Conservation (phyloP, 208 protist species). For the Strigomonas galati region DNA sequence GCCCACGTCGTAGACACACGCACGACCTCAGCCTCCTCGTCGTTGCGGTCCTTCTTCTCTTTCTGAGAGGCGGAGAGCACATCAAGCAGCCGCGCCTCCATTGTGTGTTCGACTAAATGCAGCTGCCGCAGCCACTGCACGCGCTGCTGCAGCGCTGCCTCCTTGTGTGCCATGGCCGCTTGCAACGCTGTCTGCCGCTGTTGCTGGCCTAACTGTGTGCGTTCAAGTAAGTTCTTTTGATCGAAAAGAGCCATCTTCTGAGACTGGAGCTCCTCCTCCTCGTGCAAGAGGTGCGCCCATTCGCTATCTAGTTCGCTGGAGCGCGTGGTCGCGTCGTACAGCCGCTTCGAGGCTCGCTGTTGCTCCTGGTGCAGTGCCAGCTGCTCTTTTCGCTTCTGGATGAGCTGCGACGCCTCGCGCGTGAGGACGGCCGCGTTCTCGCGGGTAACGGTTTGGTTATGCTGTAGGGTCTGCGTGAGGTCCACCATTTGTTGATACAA, state of each 20-base stretch:
- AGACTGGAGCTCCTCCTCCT: background rate
- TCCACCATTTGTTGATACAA: background rate
- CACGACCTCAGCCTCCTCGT: no score
- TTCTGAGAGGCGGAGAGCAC: background rate
- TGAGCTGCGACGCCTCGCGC: background rate
- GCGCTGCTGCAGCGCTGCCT: background rate
- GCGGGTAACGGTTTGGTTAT: background rate
- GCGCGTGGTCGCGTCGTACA: background rate
- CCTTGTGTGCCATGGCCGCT: background rate
- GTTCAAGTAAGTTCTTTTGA: background rate
- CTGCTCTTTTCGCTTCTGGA: background rate
- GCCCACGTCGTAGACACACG: no score
- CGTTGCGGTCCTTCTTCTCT: no score
- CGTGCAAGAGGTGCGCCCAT: background rate
- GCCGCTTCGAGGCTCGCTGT: background rate
- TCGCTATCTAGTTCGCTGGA: background rate
- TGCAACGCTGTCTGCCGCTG: background rate
- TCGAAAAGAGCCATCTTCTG: background rate
- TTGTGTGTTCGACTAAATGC: background rate
- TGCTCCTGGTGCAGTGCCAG: background rate
- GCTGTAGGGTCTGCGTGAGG: background rate
- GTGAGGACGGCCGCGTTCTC: background rate
- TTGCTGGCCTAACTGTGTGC: background rate
- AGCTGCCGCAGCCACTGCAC: background rate
- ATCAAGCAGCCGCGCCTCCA: background rate